Base-by-base conservation (phyloP, 176 grass and related monocot species). In the Avena sativa region DNA sequence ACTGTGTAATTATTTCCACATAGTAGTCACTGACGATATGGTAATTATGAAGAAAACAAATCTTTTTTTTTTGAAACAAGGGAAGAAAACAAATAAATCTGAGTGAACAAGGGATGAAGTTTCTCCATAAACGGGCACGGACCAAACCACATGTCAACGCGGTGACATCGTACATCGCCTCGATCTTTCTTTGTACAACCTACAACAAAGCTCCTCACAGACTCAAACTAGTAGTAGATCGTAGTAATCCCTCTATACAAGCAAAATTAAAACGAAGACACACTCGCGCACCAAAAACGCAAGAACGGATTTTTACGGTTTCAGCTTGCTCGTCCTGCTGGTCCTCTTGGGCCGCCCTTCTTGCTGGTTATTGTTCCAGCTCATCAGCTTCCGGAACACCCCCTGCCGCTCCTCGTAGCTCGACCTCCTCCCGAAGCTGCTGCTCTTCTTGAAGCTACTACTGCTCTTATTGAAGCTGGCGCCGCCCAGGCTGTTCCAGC, bases 401-500 rank as follows among this genome's bases (percentile, higher is more conserved):
- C 90, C 82, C 36, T 82, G 86, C 46, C 86, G 51, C 10, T 91
- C 82, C 77, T 85, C 90, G 71, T 21, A 82, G 9, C 69, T 91
- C 30, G 86, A 88, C 12, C 43, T 82, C 82, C 78, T 82, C 82
- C 82, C 34, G 78, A 82, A 85, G 71, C 86, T 85, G 71, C 82
- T 85, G 60, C 82, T 83, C 80, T 89, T 91, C 58, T 78, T 84
- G 77, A 78, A 85, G 77, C 86, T 85, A 63, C 77, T 85, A 4
- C 36, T 38, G 59, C 69, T 79, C 80, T 89, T 91, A 47, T 86
- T 89, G 72, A 75, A 75, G 73, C 74, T 76, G 74, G 14, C 12
- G 57, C 87, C 60, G 9, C 84, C 84, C 91, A 95, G 44, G 43
- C 90, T 95, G 83, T 91, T 95, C 94, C 94, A 93, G 76, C 78